Percentiles rank a stretch among this genome's conserved stretches.
phyloP scores from a whole-genome alignment of 345 rosid species.

The Barbarea vulgaris region DNA sequence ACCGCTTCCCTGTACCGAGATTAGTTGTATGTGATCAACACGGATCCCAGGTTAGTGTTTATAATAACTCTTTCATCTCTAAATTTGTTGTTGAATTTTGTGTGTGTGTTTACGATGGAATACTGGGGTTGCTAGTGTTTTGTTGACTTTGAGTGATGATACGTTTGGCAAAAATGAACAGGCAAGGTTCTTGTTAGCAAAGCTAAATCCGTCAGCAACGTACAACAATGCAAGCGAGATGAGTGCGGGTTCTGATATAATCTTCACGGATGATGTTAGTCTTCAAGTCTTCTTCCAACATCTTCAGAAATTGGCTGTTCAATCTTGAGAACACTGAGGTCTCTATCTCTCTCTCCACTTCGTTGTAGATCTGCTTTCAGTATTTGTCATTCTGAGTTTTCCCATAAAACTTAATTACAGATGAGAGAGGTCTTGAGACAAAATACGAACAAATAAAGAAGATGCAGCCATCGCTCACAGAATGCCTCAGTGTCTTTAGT shows the following conservation, averaged over 20 bases:
- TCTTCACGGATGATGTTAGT: conserved; percentile 96
- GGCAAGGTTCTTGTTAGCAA: conserved; percentile 97
- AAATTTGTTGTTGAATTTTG: background rate
- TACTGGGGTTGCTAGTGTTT: background rate
- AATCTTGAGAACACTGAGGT: conserved; percentile 58
- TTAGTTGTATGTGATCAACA: conserved; percentile 97
- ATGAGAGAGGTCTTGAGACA: conserved; percentile 4
- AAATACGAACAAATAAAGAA: conserved; percentile 22
- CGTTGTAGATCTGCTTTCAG: background rate
- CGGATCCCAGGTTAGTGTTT: conserved; percentile 89
- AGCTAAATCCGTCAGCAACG: conserved; percentile 94
- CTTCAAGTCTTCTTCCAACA: conserved; percentile 96
- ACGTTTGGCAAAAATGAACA: conserved; percentile 35
- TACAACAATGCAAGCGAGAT: conserved; percentile 74
- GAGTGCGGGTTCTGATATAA: conserved; percentile 81
- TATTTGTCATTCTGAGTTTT: background rate
- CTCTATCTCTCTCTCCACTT: background rate
- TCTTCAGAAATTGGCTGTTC: conserved; percentile 97
- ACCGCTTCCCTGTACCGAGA: conserved; percentile 96
- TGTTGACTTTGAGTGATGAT: conserved; percentile 9
- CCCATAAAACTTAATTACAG: background rate
- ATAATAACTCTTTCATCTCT: conserved; percentile 11
- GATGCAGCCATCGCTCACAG: conserved; percentile 16
- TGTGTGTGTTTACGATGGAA: background rate
- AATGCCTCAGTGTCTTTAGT: conserved; percentile 6